phyloP scores from a whole-genome alignment of 2,329 filamentous ascomycete species.

The Fusarium bulbicola region DNA sequence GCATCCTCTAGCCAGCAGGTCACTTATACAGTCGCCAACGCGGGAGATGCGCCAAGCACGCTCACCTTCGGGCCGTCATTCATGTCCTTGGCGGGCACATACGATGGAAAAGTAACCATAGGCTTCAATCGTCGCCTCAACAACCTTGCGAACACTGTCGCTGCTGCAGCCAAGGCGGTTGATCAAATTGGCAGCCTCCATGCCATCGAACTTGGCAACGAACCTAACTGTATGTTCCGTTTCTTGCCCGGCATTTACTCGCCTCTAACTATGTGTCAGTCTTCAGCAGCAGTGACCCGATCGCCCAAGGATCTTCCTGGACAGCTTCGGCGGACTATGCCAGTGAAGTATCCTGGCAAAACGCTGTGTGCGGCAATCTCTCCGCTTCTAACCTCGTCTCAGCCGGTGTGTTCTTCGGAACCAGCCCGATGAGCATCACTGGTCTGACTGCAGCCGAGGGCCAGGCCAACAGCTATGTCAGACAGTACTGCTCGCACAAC shows the following conservation, averaged over 20 bases:
- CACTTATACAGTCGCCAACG: neutral
- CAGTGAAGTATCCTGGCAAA: neutral
- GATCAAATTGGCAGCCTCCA: neutral
- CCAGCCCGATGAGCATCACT: neutral
- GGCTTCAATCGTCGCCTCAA: neutral
- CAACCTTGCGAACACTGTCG: neutral
- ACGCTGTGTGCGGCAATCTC: neutral
- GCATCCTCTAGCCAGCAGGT: neutral
- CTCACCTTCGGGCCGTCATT: neutral
- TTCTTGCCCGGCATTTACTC: too few species aligned
- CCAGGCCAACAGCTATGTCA: neutral
- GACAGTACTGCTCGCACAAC: neutral
- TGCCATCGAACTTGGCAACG: neutral
- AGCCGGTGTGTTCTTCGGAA: neutral
- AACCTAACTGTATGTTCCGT: neutral
- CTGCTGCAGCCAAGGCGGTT: neutral
- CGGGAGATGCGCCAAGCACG: neutral
- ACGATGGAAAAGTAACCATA: fast-evolving
- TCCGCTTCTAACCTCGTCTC: neutral
- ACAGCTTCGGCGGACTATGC: neutral
- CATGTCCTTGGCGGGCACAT: neutral
- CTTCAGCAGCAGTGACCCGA: neutral
- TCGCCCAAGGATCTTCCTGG: neutral
- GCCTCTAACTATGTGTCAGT: neutral
- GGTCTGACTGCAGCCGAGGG: neutral